A percentile compares a stretch with the other conserved stretches of the same genome.
Conservation (phyloP, 164 flowering plant genomes). For the Platanus orientalis region DNA sequence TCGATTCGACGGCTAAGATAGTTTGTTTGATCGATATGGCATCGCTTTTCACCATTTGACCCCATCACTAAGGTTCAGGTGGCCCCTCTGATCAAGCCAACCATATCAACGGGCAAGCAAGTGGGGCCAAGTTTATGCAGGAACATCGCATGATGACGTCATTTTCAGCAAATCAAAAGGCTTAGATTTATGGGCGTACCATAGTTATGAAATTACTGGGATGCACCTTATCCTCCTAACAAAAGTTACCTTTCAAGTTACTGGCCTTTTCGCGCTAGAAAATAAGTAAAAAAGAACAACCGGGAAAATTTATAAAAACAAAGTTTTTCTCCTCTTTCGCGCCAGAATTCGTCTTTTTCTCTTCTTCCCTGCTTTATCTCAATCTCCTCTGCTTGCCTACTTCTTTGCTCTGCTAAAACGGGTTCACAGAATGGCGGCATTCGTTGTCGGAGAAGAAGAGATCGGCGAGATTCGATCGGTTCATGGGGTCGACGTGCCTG, state of each 20-base stretch:
- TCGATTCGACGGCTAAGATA: too few species aligned
- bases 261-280: background rate
- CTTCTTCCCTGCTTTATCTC: background rate
- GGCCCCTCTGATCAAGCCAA: too few species aligned
- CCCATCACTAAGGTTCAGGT: too few species aligned
- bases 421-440: background rate
- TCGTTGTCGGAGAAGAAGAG: background rate
- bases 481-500: conserved; percentile 16
- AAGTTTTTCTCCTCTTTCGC: background rate
- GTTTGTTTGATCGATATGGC: too few species aligned
- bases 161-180: too few species aligned
- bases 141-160: too few species aligned
- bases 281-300: background rate
- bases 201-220: too few species aligned
- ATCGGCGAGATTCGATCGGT: conserved; percentile 12
- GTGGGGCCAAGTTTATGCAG: too few species aligned
- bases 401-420: background rate
- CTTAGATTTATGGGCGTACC: background rate
- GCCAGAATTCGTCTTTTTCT: background rate
- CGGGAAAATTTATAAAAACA: background rate
- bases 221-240: too few species aligned
- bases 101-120: too few species aligned
- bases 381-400: background rate
- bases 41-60: too few species aligned
- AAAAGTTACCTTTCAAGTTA: too few species aligned